phyloP scores from a whole-genome alignment of 306 rosid genomes.

The Citrullus amarus region DNA sequence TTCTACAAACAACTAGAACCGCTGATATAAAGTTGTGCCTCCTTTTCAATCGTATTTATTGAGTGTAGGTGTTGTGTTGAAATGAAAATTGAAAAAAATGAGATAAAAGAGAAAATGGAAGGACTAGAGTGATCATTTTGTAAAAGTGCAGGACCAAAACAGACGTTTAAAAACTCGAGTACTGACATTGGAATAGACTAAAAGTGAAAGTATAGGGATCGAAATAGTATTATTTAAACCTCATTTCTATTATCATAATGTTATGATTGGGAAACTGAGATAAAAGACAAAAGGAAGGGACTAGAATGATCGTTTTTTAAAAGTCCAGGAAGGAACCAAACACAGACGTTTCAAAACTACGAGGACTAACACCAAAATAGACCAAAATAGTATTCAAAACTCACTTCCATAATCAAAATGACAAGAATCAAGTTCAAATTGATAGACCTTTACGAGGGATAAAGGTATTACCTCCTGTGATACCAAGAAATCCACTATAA shows the following conservation, averaged over 20 bases:
- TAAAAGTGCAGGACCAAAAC: not conserved
- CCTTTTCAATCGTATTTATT: not conserved
- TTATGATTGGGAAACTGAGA: too few relatives aligned
- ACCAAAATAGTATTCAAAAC: not conserved
- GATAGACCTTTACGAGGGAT: too few relatives aligned
- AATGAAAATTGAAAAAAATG: not conserved
- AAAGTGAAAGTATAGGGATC: not conserved
- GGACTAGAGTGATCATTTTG: not conserved
- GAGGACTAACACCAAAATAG: not conserved
- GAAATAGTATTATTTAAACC: not conserved
- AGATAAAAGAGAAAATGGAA: not conserved
- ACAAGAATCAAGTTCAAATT: not conserved
- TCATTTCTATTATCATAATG: too few relatives aligned
- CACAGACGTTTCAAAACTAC: not conserved
- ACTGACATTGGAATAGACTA: not conserved
- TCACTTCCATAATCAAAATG: not conserved
- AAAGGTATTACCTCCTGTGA: constrained; percentile 27
- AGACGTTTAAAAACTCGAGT: not conserved
- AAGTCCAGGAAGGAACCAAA: not conserved
- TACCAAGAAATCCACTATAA: constrained; percentile 41
- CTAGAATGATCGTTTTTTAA: not conserved
- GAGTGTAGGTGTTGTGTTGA: not conserved
- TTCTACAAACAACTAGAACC: not conserved
- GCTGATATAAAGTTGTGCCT: not conserved
- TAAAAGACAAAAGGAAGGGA: too few relatives aligned